phyloP scores from a whole-genome alignment of 2,329 filamentous ascomycete genomes.

The Botrytis deweyae region DNA sequence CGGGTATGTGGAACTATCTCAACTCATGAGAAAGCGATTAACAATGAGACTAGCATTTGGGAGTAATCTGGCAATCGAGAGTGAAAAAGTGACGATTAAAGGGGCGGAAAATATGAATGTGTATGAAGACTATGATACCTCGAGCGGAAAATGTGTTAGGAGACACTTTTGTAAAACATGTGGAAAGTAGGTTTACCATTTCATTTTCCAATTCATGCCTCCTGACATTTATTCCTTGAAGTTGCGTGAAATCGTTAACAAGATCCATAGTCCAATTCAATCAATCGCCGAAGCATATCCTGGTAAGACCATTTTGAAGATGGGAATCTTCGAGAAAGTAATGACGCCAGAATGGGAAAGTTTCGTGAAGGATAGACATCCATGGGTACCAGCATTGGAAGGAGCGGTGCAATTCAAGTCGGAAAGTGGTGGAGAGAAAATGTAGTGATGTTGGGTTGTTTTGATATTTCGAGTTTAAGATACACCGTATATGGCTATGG shows the following conservation, averaged over 20 bases:
- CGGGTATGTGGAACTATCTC: neutral
- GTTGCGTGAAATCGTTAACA: neutral
- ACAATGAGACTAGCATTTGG: neutral
- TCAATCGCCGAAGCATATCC: constrained; percentile 44
- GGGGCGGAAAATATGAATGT: constrained; percentile 45
- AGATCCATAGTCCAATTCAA: constrained; percentile 45
- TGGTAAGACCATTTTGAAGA: constrained; percentile 49
- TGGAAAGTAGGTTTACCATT: constrained; percentile 43
- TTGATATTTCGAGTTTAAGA: neutral
- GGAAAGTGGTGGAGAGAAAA: constrained; percentile 25
- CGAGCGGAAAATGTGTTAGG: constrained; percentile 47
- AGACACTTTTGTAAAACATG: constrained; percentile 48
- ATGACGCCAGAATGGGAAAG: constrained; percentile 47
- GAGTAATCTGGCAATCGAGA: constrained; percentile 38
- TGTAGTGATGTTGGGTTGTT: neutral
- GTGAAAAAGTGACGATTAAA: constrained; percentile 43
- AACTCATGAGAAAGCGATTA: neutral
- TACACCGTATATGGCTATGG: too few relatives aligned
- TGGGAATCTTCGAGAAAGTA: constrained; percentile 51
- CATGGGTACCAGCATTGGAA: constrained; percentile 39
- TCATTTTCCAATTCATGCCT: neutral
- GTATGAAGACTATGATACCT: constrained; percentile 47
- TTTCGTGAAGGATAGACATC: constrained; percentile 46
- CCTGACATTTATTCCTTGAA: neutral
- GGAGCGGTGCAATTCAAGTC: constrained; percentile 27